Base-by-base conservation (phyloP, 495 filamentous ascomycete species). In the Thermothielavioides terrestris region DNA sequence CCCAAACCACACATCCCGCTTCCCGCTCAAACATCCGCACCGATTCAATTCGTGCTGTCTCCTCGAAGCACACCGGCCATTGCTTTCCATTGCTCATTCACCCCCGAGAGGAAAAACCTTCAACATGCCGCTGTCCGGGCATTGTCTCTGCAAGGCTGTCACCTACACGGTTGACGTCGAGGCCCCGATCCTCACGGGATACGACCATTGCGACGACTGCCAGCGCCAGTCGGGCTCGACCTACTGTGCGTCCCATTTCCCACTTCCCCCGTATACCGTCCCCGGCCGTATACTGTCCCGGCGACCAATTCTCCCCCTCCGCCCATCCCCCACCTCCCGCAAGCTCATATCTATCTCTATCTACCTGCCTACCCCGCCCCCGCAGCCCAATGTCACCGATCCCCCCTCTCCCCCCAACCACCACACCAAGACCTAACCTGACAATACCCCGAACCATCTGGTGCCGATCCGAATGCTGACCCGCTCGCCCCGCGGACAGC, bases 161-260 rank as follows among this genome's bases (percentile, higher is more conserved):
- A 85, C 76, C 49, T 84, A 82, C 74, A 74, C 66, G 53, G 73
- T 70, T 37, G 76, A 77, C 59, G 61, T 77, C 25, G 77, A 80
- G 12, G 55, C 64, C 12, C 80, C 80, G 34, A 31, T 76, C 46
- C 39, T 80, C 52, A 76, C 75, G 25, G 81, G 71, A 55, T 84
- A 84, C 60, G 81, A 85, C 57, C 81, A 85, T 70, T 85, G 81
- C 58, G 81, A 85, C 56, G 81, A 84, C 63, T 85, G 81, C 72
- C 81, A 85, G 62, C 79, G 81, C 56, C 81, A 85, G 65, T 73
- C 69, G 43, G 81, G 81, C 46, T 83, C 80, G 7, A 82, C 80
- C 49, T 85, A 85, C 62, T 85, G 81, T 84, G 65, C 40, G 70
- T 58, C n/a, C n/a, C n/a, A n/a, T 27, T 35, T 8, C 38, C 25